Evolutionary conservation across 2,329 filamentous ascomycete genomes (phyloP).

Genomic region (Aspergillus oerlinghausenensis): DNA sequence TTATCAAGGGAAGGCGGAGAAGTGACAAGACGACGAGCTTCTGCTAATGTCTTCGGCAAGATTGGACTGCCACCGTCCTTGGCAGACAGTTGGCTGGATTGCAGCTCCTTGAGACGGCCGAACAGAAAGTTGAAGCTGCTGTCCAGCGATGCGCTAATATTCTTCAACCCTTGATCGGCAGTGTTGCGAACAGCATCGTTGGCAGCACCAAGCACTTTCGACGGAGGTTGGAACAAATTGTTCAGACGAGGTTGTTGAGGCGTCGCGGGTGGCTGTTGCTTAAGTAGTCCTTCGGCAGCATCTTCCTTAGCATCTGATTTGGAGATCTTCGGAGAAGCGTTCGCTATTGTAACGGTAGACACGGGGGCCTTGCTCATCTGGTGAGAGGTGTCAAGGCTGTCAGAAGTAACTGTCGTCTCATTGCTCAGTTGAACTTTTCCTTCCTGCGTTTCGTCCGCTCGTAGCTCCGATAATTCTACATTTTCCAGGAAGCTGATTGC

Average conservation of each 20-base stretch:
- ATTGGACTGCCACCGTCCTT: conserved; percentile 38
- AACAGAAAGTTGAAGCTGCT: conserved; percentile 93
- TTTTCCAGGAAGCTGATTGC: conserved; percentile 92
- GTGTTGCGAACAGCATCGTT: conserved; percentile 81
- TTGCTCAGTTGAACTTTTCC: conserved; percentile 57
- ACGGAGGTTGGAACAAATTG: conserved; percentile 78
- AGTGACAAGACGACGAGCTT: conserved; percentile 82
- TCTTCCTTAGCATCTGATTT: conserved; percentile 25
- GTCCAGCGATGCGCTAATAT: conserved; percentile 82
- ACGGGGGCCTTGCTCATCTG: conserved; percentile 21
- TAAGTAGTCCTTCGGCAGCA: conserved; percentile 32
- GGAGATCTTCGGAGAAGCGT: conserved; percentile 26
- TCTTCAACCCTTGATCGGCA: conserved; percentile 88
- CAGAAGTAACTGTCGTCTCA: conserved; percentile 18
- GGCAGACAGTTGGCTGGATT: conserved; percentile 47
- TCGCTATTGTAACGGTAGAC: conserved; percentile 25
- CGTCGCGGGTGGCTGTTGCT: conserved; percentile 25
- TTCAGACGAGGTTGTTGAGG: conserved; percentile 72
- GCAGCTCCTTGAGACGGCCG: conserved; percentile 71
- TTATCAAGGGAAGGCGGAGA: conserved; percentile 43
- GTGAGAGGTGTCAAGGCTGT: conserved; percentile 23
- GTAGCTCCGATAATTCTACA: conserved; percentile 84
- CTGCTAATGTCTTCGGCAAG: conserved; percentile 85
- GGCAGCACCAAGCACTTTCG: conserved; percentile 74
- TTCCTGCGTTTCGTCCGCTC: conserved; percentile 70